Percentiles rank a stretch among this genome's conserved stretches.
Conservation (phyloP, 306 rosid genomes). For the Styphnolobium japonicum region DNA sequence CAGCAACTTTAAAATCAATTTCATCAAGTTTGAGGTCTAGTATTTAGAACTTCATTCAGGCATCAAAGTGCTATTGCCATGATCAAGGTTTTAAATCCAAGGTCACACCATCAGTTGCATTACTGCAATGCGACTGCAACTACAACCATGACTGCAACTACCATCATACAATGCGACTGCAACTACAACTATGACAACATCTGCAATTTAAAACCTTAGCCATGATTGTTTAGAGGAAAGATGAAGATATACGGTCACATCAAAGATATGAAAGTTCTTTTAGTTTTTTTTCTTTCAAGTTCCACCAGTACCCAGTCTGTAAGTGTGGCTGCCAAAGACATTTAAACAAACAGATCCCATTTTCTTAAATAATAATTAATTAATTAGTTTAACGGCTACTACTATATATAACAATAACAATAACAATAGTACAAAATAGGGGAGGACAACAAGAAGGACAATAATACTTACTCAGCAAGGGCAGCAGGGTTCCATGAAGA, state of each 20-base stretch:
- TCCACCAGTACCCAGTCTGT: no score
- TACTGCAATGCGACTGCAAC: no score
- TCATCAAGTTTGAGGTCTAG: not conserved
- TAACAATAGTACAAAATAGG: not conserved
- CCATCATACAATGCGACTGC: no score
- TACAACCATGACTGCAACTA: no score
- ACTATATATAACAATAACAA: not conserved
- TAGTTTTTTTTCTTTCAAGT: not conserved
- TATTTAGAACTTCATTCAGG: not conserved
- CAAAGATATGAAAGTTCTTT: not conserved
- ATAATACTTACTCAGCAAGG: constrained; percentile 54
- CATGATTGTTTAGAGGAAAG: not conserved
- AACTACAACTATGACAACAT: no score
- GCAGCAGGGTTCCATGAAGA: constrained; percentile 66
- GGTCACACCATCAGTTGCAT: no score
- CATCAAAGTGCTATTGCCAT: not conserved
- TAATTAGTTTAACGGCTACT: not conserved
- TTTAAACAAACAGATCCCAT: not conserved
- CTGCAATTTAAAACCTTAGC: no score
- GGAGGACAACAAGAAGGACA: not conserved
- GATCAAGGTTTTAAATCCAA: no score
- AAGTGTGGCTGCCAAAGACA: no score
- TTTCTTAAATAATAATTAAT: not conserved
- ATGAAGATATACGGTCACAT: not conserved
- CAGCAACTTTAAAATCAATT: not conserved